Base-by-base conservation (phyloP, 371 early-diverging fungal genomes). In the Vairimorpha apis region DNA sequence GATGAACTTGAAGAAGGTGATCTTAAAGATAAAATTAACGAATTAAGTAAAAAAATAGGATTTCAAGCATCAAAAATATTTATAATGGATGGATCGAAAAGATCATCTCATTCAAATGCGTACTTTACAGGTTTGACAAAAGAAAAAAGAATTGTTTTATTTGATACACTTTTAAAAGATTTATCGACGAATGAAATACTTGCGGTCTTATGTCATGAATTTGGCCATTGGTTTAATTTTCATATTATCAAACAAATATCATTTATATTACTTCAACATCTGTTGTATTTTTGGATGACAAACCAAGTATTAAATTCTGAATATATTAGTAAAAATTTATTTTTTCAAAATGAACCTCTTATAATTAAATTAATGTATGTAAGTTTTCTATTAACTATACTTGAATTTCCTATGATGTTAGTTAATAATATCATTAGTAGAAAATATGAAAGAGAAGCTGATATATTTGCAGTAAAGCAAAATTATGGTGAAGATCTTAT, bases 71-170 rank as follows among this genome's bases (percentile, higher is more conserved):
- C 87, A 70, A 92, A 94, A 81, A 85, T 97, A 23, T 92, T 90
- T 72, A 89, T 92, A 18, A 90, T 95, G 82, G 96, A 97, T 81
- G 95, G 94, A 25, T 90, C 90, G 79, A 92, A 88, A 81, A 88
- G 96, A 38, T 89, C 90, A 1, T 83, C 89, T 18, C 96, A 97
- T 81, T 90, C 91, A 45, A 95, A 97, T 82, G 97, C 97, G 0
- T 97, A 94, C 83, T 93, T 97, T 55, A 47, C 63, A 37, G 82
- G 82, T 7, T 38, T 79, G 25, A 91, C 90, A 78, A 91, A 91
- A 82, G 90, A 91, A 84, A 94, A 95, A 87, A 89, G 93, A 53
- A 94, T 97, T 77, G 96, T 97, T 0, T 76, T 97, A 7, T 97
- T 86, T 82, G 96, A 97, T 80, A 97, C 96, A 0, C 84, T 97